Conservation (phyloP, 2,329 filamentous ascomycete genomes). For the Trichoderma polysporum region DNA sequence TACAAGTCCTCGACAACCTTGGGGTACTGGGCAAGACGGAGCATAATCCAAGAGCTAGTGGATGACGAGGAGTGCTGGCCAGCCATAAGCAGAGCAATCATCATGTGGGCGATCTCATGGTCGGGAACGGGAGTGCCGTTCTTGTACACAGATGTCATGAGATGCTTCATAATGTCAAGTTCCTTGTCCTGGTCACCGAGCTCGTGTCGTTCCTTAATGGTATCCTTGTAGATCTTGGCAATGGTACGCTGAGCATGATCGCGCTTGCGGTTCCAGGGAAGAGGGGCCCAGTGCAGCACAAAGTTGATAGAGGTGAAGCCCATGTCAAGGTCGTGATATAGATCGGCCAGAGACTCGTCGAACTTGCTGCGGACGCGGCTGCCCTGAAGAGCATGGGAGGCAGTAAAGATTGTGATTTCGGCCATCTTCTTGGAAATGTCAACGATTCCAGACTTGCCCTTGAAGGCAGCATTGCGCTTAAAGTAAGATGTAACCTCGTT, state of each 20-base stretch:
- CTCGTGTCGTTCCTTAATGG: conserved; percentile 69
- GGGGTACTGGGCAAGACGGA: conserved; percentile 75
- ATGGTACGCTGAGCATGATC: conserved; percentile 79
- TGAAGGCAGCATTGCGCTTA: conserved; percentile 65
- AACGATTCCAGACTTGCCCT: conserved; percentile 65
- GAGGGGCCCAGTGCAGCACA: conserved; percentile 81
- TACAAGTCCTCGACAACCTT: conserved; percentile 79
- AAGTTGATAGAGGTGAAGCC: conserved; percentile 90
- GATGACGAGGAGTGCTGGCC: conserved; percentile 88
- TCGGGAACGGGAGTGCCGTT: conserved; percentile 77
- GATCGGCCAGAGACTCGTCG: conserved; percentile 73
- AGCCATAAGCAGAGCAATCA: conserved; percentile 91
- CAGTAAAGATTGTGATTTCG: conserved; percentile 87
- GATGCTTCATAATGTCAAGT: conserved; percentile 84
- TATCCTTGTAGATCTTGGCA: conserved; percentile 77
- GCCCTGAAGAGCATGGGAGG: conserved; percentile 81
- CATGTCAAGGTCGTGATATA: conserved; percentile 89
- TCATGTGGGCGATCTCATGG: conserved; percentile 84
- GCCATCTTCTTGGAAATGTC: conserved; percentile 76
- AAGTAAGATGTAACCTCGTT: conserved; percentile 73
- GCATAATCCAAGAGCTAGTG: conserved; percentile 80
- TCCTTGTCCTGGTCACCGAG: conserved; percentile 49
- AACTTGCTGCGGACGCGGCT: conserved; percentile 79
- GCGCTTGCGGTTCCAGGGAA: conserved; percentile 83
- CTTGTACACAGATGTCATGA: conserved; percentile 86